phyloP scores from a whole-genome alignment of 192 early-diverging fungal species.

The Backusella morwellensis region DNA sequence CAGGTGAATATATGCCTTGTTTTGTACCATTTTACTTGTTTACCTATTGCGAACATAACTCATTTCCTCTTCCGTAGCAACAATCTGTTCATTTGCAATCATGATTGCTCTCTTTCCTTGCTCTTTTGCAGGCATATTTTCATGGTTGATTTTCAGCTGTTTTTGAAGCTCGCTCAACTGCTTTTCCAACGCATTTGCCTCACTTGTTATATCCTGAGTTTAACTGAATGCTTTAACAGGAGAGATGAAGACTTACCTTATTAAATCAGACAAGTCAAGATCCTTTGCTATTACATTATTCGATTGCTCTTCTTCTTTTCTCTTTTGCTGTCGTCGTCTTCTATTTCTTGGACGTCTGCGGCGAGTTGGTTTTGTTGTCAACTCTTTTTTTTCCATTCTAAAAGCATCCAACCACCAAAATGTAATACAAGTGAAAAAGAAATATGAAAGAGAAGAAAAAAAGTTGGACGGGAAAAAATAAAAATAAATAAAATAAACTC shows the following conservation, averaged over 20 bases:
- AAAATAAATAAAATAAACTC: background rate
- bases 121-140: conserved; percentile 24
- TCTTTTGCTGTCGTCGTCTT: background rate
- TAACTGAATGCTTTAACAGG: background rate
- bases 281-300: background rate
- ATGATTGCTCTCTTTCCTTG: conserved; percentile 17
- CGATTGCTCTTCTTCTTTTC: background rate
- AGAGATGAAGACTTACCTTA: conserved; percentile 13
- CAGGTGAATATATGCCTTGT: background rate
- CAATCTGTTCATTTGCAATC: conserved; percentile 24
- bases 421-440: background rate
- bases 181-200: conserved; percentile 37
- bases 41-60: conserved; percentile 29
- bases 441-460: background rate
- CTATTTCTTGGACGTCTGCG: conserved; percentile 18
- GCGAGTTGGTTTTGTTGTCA: conserved; percentile 7
- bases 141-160: conserved; percentile 28
- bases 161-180: conserved; percentile 32
- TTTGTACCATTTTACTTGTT: background rate
- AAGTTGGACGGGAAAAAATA: background rate
- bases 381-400: conserved; percentile 6
- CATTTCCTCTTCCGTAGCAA: conserved; percentile 32
- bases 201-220: conserved; percentile 12
- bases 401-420: background rate
- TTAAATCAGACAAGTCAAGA: conserved; percentile 24